A percentile compares a stretch with the other conserved stretches of the same genome.
Evolutionary conservation across 1,284 basidiomycete species (phyloP).

Genomic region (Irpex sp.): DNA sequence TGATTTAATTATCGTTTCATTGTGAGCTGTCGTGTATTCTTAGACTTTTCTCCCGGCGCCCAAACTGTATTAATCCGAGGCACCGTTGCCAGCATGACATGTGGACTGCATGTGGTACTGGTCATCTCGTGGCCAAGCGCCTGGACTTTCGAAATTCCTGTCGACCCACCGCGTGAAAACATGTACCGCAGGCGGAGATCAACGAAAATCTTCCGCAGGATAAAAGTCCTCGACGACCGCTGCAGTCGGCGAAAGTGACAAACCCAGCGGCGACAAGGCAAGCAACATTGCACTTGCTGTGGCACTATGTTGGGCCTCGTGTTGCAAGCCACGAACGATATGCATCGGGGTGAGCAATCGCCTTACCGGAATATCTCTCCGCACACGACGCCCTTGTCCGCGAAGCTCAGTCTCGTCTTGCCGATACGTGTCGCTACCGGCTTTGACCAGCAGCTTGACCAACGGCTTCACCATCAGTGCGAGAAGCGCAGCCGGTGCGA

Average conservation of each 20-base stretch:
- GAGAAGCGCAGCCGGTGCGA: slow-evolving; percentile 44
- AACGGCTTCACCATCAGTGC: slow-evolving; percentile 32
- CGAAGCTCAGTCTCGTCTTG: slow-evolving; percentile 24
- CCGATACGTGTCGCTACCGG: slow-evolving; percentile 20
- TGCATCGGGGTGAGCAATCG: slow-evolving; percentile 35
- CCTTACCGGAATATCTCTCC: slow-evolving; percentile 6
- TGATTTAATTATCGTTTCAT: background rate
- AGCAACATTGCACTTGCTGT: slow-evolving; percentile 23
- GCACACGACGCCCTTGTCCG: background rate
- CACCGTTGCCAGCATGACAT: background rate
- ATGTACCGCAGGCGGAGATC: background rate
- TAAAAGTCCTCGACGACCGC: background rate
- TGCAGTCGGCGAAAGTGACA: slow-evolving; percentile 1
- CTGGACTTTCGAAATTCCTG: background rate
- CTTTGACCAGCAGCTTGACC: slow-evolving; percentile 19
- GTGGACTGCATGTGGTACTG: background rate
- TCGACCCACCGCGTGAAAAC: background rate
- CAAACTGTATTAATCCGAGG: background rate
- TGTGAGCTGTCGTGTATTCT: background rate
- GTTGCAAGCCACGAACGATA: slow-evolving; percentile 30
- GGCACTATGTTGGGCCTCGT: slow-evolving; percentile 12
- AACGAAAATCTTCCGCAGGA: background rate
- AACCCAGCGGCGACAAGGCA: slow-evolving; percentile 17
- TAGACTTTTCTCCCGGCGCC: background rate
- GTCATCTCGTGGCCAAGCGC: background rate